These are phyloP conservation scores for Rosa hybrid DNA, from an alignment of 331 rosid genomes.

Conservation along the genomic window DNA sequence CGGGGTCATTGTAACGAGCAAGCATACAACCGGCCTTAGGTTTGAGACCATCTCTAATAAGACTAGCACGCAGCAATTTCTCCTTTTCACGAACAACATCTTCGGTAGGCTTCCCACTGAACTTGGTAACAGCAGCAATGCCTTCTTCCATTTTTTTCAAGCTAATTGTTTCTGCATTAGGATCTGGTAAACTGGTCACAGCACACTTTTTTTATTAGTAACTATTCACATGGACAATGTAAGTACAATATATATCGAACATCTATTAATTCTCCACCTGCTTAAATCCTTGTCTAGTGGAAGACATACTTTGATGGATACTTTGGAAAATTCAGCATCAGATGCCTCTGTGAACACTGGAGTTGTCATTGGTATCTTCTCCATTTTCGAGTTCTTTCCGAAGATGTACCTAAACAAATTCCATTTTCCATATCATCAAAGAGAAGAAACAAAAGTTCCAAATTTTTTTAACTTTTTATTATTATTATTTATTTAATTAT, in stretches of 20 bases:
- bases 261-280: conserved; percentile 39
- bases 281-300: conserved; percentile 63
- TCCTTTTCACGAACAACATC: conserved; percentile 57
- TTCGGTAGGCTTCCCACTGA: conserved; percentile 71
- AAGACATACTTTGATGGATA: conserved; percentile 81
- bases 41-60: conserved; percentile 59
- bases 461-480: too few relatives aligned
- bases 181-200: conserved; percentile 72
- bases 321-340: conserved; percentile 48
- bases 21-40: conserved; percentile 71
- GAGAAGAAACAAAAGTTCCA: neutral
- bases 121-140: conserved; percentile 63
- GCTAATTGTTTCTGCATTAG: conserved; percentile 52
- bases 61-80: conserved; percentile 44
- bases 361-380: conserved; percentile 89
- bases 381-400: conserved; percentile 68
- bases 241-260: neutral
- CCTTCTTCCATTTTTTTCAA: conserved; percentile 75
- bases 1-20: conserved; percentile 93
- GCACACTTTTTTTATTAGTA: conserved; percentile 2
- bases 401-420: conserved; percentile 59
- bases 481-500: too few relatives aligned
- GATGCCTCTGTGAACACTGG: conserved; percentile 81
- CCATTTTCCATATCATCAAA: conserved; percentile 13
- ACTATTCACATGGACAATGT: neutral